These are phyloP conservation scores for Isochrysis galbana DNA, from an alignment of 78 protist genomes.

Conservation along the genomic window DNA sequence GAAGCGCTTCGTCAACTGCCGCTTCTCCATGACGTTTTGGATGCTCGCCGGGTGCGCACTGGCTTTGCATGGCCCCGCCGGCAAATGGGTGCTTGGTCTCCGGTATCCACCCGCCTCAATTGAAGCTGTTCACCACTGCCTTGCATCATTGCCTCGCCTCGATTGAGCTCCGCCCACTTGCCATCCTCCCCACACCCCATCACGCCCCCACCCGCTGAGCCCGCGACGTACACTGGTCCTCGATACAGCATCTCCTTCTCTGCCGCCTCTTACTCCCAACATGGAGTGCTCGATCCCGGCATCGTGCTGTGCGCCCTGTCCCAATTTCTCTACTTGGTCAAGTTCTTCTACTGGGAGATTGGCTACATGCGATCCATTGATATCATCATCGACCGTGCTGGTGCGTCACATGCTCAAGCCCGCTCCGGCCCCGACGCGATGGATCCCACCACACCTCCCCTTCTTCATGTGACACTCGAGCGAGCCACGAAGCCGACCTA, in stretches of 20 bases:
- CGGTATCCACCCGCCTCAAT: no score
- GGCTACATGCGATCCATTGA: slow-evolving; percentile 46
- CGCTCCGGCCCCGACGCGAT: neutral
- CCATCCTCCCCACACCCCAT: no score
- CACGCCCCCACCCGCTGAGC: no score
- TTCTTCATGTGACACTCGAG: no score
- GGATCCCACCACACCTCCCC: neutral
- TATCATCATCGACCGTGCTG: slow-evolving; percentile 39
- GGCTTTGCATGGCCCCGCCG: no score
- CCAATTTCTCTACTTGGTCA: slow-evolving; percentile 34
- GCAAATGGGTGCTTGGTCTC: no score
- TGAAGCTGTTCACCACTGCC: no score
- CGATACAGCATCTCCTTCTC: slow-evolving; percentile 21
- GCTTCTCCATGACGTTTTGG: slow-evolving; percentile 48
- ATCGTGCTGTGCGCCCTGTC: neutral
- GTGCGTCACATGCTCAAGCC: neutral
- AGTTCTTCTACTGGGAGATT: slow-evolving; percentile 53
- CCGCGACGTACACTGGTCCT: no score
- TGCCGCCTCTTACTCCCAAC: neutral
- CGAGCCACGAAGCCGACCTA: no score
- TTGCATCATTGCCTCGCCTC: no score
- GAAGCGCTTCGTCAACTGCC: slow-evolving; percentile 49
- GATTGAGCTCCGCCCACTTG: no score
- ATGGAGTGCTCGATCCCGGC: neutral
- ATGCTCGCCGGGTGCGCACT: no score